Evolutionary conservation across 768 basidiomycete species (phyloP).

Genomic region (Termitomyces sp.): DNA sequence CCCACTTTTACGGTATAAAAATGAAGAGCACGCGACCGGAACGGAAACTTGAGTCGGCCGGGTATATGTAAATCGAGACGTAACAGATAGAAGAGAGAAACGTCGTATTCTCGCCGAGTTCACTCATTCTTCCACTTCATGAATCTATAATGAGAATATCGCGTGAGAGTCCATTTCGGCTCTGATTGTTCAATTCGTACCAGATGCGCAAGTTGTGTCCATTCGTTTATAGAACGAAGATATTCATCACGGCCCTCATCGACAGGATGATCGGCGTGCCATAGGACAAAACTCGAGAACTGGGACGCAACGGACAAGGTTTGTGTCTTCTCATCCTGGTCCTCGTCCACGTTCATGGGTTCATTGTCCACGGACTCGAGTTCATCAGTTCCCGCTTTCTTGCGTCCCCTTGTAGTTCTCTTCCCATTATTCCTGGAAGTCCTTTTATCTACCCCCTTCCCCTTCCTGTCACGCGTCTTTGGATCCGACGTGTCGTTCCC

Average conservation of each 20-base stretch:
- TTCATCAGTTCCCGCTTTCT: slow-evolving; percentile 19
- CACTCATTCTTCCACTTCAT: slow-evolving; percentile 5
- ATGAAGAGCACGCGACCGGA: not conserved
- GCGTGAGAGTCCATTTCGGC: not conserved
- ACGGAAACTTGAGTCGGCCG: not conserved
- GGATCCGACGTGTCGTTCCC: slow-evolving; percentile 17
- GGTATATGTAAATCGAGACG: not conserved
- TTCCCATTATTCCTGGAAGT: slow-evolving; percentile 9
- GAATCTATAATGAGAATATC: slow-evolving; percentile 15
- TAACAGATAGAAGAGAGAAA: not conserved
- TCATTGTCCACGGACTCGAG: slow-evolving; percentile 23
- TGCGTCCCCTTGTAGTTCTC: slow-evolving; percentile 26
- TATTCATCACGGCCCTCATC: slow-evolving; percentile 75
- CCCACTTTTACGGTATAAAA: not conserved
- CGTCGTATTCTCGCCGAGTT: not conserved
- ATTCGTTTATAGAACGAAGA: slow-evolving; percentile 62
- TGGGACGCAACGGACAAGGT: slow-evolving; percentile 44
- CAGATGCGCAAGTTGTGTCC: slow-evolving; percentile 62
- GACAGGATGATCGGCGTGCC: slow-evolving; percentile 70
- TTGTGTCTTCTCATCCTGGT: slow-evolving; percentile 28
- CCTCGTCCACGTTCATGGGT: slow-evolving; percentile 23
- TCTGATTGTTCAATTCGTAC: slow-evolving; percentile 32
- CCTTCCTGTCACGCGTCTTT: slow-evolving; percentile 5
- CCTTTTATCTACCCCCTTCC: slow-evolving; percentile 10
- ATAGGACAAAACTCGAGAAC: slow-evolving; percentile 70